Conservation (phyloP, 805 yeast genomes). For the Pichia kluyveri region DNA sequence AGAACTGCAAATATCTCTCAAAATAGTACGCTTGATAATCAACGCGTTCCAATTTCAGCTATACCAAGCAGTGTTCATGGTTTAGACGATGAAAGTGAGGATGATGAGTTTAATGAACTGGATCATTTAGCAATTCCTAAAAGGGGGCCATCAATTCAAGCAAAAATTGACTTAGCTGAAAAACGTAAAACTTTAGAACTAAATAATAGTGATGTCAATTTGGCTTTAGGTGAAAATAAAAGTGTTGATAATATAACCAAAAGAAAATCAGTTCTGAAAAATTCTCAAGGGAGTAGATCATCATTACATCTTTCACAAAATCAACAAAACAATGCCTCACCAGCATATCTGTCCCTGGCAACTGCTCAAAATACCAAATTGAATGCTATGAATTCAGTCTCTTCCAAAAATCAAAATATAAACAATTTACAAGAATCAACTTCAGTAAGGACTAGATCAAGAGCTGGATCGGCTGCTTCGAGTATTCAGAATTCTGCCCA, state of each 20-base stretch:
- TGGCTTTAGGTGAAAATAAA: neutral
- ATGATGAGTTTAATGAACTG: neutral
- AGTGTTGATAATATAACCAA: conserved; percentile 3
- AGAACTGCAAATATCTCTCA: neutral
- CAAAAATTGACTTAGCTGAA: conserved; percentile 6
- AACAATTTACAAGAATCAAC: conserved; percentile 1
- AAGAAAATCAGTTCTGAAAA: conserved; percentile 44
- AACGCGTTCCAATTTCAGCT: neutral
- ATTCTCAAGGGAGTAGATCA: conserved; percentile 13
- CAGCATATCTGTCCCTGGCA: conserved; percentile 57
- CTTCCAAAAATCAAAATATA: conserved; percentile 11
- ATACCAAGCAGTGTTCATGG: conserved; percentile 1
- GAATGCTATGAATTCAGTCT: conserved; percentile 45
- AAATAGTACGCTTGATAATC: neutral
- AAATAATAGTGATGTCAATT: neutral
- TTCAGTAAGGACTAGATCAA: neutral
- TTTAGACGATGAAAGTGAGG: neutral
- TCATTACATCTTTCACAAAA: conserved; percentile 10
- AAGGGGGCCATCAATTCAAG: conserved; percentile 18
- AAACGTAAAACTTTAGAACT: neutral
- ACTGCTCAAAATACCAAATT: conserved; percentile 75
- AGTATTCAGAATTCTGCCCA: neutral
- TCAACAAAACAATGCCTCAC: conserved; percentile 33
- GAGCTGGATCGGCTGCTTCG: conserved; percentile 5
- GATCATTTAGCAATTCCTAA: conserved; percentile 22